A percentile compares a stretch with the other conserved stretches of the same genome.
Evolutionary conservation across 2,329 filamentous ascomycete genomes (phyloP).

Genomic region (Paramyrothecium sp.): DNA sequence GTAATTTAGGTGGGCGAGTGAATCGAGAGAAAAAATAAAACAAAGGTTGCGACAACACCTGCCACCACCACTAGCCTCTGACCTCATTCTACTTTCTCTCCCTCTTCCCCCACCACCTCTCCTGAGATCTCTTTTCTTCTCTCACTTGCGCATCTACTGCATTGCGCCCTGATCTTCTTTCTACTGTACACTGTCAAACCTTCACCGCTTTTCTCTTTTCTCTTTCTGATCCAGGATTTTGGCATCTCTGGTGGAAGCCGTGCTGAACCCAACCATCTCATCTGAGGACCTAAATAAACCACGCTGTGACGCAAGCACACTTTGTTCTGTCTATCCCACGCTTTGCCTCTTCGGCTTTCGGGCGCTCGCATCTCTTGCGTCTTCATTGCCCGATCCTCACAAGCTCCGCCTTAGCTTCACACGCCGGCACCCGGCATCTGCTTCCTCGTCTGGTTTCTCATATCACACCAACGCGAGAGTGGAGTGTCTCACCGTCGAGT

Average conservation of each 20-base stretch:
- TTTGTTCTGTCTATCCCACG: neutral
- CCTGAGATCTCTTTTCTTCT: no score
- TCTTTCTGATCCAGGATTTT: no score
- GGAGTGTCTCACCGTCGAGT: neutral
- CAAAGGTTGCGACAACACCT: neutral
- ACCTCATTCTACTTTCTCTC: neutral
- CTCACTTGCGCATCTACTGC: no score
- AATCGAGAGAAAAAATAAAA: neutral
- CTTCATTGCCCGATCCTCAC: neutral
- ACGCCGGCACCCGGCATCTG: neutral
- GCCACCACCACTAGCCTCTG: neutral
- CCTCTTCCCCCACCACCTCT: no score
- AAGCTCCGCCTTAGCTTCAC: neutral
- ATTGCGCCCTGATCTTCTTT: no score
- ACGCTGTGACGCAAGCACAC: neutral
- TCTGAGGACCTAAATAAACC: neutral
- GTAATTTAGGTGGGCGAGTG: neutral
- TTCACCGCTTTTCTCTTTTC: no score
- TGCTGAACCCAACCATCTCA: no score
- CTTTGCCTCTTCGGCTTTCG: neutral
- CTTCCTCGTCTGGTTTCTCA: no score
- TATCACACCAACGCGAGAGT: neutral
- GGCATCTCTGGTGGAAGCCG: no score
- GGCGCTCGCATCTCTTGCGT: neutral
- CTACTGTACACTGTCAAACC: no score